phyloP scores from a whole-genome alignment of 768 basidiomycete species.

The Leccinum rimulosum region DNA sequence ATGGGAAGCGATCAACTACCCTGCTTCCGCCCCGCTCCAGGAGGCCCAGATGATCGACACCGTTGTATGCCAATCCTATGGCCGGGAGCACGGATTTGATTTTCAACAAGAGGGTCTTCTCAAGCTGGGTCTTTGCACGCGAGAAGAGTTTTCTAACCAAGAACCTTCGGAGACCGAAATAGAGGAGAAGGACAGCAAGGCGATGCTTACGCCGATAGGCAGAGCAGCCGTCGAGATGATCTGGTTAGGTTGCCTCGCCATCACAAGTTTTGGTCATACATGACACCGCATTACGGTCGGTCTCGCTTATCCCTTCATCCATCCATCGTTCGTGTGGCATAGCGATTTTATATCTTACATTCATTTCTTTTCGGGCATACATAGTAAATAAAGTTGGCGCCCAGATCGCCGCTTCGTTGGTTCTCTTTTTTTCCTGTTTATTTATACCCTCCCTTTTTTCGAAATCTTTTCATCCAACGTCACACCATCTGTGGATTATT shows the following conservation, averaged over 20 bases:
- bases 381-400: not conserved
- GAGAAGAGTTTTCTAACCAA: conserved; percentile 20
- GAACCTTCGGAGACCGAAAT: conserved; percentile 36
- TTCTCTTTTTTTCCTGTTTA: not conserved
- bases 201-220: conserved; percentile 45
- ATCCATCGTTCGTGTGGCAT: conserved; percentile 13
- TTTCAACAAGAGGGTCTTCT: conserved; percentile 79
- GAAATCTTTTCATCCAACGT: not conserved
- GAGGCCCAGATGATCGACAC: conserved; percentile 39
- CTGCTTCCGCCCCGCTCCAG: conserved; percentile 26
- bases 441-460: conserved; percentile 1
- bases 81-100: conserved; percentile 67
- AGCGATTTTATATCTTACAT: conserved; percentile 3
- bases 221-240: conserved; percentile 52
- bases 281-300: conserved; percentile 5
- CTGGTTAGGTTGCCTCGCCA: conserved; percentile 53
- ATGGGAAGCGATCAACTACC: conserved; percentile 42
- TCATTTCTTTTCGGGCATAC: conserved; percentile 1
- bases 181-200: conserved; percentile 41
- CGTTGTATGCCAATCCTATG: conserved; percentile 57
- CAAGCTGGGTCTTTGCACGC: conserved; percentile 63
- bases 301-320: not conserved
- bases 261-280: conserved; percentile 39
- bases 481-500: conserved; percentile 1
- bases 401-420: not conserved